A percentile compares a stretch with the other conserved stretches of the same genome.
These are phyloP conservation scores for Avena insularis DNA, from an alignment of 176 grass and related monocot species.

Conservation along the genomic window DNA sequence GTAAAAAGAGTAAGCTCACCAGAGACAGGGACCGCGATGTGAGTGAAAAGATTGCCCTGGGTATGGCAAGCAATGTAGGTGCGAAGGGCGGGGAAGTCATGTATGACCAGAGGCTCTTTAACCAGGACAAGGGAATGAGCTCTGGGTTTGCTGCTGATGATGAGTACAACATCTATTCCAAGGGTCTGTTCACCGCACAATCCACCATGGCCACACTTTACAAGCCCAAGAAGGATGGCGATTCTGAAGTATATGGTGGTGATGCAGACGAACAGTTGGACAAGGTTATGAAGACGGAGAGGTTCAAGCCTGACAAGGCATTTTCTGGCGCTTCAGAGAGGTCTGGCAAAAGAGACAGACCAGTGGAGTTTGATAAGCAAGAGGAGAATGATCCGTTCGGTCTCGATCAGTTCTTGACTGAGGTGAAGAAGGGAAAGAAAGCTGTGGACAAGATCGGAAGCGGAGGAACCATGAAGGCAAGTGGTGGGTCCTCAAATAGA, in stretches of 20 bases:
- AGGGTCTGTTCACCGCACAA: constrained; percentile 83
- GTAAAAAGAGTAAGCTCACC: constrained; percentile 92
- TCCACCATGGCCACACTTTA: constrained; percentile 76
- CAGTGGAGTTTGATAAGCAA: constrained; percentile 89
- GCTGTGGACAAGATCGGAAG: constrained; percentile 91
- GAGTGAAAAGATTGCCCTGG: constrained; percentile 94
- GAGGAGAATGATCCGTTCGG: constrained; percentile 94
- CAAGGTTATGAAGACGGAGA: constrained; percentile 88
- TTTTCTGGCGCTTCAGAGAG: constrained; percentile 79
- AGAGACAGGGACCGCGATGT: constrained; percentile 92
- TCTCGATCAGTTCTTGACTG: constrained; percentile 95
- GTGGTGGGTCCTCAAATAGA: constrained; percentile 85
- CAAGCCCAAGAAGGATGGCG: constrained; percentile 90
- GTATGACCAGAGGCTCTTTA: constrained; percentile 97
- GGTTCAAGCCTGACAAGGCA: constrained; percentile 89
- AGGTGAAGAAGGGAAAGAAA: constrained; percentile 98
- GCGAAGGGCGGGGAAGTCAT: constrained; percentile 84
- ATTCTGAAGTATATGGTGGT: constrained; percentile 90
- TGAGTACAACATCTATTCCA: constrained; percentile 89
- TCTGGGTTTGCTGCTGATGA: constrained; percentile 94
- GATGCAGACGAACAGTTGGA: constrained; percentile 81
- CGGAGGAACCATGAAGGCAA: constrained; percentile 93
- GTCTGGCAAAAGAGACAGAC: constrained; percentile 83
- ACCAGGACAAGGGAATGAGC: constrained; percentile 99
- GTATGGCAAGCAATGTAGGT: constrained; percentile 79